These are phyloP conservation scores for Aspergillus intermedius DNA, from an alignment of 2,329 filamentous ascomycete species.

Conservation along the genomic window DNA sequence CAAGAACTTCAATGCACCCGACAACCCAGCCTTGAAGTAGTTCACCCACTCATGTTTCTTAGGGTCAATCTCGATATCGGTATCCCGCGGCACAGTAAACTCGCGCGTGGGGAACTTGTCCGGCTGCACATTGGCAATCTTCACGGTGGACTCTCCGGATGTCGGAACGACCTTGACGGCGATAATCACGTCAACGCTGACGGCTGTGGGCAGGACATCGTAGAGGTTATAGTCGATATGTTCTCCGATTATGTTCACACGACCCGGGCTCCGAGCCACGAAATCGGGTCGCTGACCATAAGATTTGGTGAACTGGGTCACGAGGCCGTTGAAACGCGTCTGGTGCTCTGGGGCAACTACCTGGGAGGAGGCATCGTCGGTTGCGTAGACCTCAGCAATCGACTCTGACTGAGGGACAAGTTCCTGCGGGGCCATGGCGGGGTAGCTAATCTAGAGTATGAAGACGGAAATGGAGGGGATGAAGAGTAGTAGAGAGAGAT, in stretches of 20 bases:
- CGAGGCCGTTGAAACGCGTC: conserved; percentile 67
- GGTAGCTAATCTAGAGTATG: conserved; percentile 10
- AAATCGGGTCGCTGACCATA: conserved; percentile 71
- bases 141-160: conserved; percentile 54
- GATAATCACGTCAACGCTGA: conserved; percentile 83
- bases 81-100: conserved; percentile 61
- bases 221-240: conserved; percentile 99
- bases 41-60: conserved; percentile 91
- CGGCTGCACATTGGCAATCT: conserved; percentile 71
- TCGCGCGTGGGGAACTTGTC: conserved; percentile 68
- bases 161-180: conserved; percentile 57
- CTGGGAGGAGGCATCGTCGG: conserved; percentile 66
- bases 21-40: conserved; percentile 91
- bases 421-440: conserved; percentile 37
- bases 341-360: conserved; percentile 62
- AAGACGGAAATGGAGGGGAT: conserved; percentile 1
- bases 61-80: conserved; percentile 72
- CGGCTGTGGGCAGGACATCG: conserved; percentile 90
- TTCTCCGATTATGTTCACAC: conserved; percentile 98
- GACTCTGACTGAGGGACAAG: conserved; percentile 68
- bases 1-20: conserved; percentile 73
- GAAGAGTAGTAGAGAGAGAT: not conserved
- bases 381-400: conserved; percentile 75
- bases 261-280: conserved; percentile 80
- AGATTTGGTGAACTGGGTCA: conserved; percentile 61